phyloP scores from a whole-genome alignment of 2,329 filamentous ascomycete genomes.

The Fusarium udum region DNA sequence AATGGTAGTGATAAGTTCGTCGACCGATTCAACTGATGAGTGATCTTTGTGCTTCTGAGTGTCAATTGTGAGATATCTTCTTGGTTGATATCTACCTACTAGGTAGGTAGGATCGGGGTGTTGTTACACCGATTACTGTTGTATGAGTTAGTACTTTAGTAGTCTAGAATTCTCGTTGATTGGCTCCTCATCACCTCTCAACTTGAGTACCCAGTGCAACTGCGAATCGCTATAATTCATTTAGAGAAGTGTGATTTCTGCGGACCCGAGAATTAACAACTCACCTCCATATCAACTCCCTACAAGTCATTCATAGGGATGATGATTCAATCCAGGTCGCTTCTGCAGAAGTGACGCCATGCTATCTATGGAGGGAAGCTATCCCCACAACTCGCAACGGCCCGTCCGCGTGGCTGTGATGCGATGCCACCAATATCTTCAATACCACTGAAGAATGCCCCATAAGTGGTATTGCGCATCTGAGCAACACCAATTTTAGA shows the following conservation, averaged over 20 bases:
- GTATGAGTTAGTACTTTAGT: not conserved
- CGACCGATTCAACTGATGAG: not conserved
- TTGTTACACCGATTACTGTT: not conserved
- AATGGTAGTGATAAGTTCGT: not conserved
- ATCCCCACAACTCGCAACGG: conserved; percentile 22
- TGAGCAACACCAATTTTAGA: not conserved
- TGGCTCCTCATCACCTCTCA: not conserved
- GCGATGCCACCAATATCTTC: not conserved
- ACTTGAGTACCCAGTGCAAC: not conserved
- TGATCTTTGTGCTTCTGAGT: not conserved
- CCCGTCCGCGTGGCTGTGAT: conserved; percentile 15
- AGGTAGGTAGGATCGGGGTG: not conserved
- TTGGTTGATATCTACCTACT: not conserved
- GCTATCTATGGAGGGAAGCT: not conserved
- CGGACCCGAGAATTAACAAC: not conserved
- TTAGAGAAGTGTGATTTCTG: not conserved
- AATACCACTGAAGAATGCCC: not conserved
- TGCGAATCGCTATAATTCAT: not conserved
- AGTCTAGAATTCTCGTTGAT: not conserved
- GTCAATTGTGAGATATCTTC: not conserved
- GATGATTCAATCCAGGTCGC: not conserved
- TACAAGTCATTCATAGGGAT: not conserved
- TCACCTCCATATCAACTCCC: not conserved
- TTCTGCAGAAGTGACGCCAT: not conserved
- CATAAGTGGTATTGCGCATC: not conserved